Evolutionary conservation across 306 rosid species (phyloP).

Genomic region (Dryas octopetala): DNA sequence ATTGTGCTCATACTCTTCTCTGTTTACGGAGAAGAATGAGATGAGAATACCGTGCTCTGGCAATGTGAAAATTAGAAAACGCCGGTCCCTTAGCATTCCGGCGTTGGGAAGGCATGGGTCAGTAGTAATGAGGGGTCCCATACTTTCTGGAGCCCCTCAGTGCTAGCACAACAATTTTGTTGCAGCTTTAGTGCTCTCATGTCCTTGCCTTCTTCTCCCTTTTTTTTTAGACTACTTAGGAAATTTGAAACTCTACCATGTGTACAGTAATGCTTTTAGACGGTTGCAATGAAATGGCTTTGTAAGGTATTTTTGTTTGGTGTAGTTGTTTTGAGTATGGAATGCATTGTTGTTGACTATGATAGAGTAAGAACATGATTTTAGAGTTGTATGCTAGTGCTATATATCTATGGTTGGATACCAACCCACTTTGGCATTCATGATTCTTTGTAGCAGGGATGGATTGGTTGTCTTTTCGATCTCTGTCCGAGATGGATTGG

Average conservation of each 20-base stretch:
- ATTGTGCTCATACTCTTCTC: slow-evolving; percentile 46
- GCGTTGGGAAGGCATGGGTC: slow-evolving; percentile 58
- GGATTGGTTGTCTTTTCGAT: not conserved
- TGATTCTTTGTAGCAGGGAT: slow-evolving; percentile 2
- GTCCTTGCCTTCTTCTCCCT: not conserved
- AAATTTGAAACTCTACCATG: not conserved
- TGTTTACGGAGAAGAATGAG: slow-evolving; percentile 49
- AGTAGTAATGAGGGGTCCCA: slow-evolving; percentile 45
- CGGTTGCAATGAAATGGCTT: slow-evolving; percentile 1
- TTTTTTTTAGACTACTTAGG: not conserved
- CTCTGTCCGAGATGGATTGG: slow-evolving; percentile 1
- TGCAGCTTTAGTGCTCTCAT: not conserved
- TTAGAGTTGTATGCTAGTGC: not conserved
- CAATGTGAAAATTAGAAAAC: slow-evolving; percentile 55
- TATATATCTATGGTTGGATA: not conserved
- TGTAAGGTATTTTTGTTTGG: not conserved
- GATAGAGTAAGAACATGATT: not conserved
- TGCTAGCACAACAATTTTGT: slow-evolving; percentile 31
- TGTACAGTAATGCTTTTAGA: not conserved
- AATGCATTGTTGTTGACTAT: not conserved
- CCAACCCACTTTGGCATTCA: not conserved
- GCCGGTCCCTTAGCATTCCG: slow-evolving; percentile 80
- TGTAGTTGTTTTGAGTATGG: not conserved
- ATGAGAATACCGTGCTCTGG: slow-evolving; percentile 38
- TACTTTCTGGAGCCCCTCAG: slow-evolving; percentile 70